Percentiles rank a stretch among this genome's conserved stretches.
Conservation (phyloP, 73 alveolate species). For the Blepharisma japonicum region DNA sequence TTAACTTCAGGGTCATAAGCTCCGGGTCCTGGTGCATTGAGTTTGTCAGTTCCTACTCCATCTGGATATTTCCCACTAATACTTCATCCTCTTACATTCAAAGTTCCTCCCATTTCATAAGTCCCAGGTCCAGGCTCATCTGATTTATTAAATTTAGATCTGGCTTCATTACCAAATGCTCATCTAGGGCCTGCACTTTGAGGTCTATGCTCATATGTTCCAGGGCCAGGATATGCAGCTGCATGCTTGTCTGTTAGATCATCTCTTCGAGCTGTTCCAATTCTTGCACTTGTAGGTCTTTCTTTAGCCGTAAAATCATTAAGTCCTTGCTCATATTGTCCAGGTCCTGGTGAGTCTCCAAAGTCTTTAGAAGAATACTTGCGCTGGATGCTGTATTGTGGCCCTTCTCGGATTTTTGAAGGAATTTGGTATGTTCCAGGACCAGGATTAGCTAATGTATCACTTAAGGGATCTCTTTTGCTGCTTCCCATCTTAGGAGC, state of each 20-base stretch:
- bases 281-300: not conserved
- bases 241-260: not conserved
- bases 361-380: not conserved
- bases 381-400: conserved; percentile 31
- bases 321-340: conserved; percentile 11
- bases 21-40: conserved; percentile 16
- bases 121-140: not conserved
- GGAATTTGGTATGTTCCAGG: conserved; percentile 49
- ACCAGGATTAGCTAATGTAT: conserved; percentile 31
- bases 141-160: not conserved
- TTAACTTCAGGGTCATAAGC: conserved; percentile 6
- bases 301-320: not conserved
- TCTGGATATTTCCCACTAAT: no score
- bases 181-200: not conserved
- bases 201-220: not conserved
- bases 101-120: not conserved
- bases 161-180: not conserved
- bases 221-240: not conserved
- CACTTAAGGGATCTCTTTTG: not conserved
- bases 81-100: no score
- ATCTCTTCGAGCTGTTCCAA: not conserved
- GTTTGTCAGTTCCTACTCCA: no score
- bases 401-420: conserved; percentile 46
- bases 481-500: not conserved
- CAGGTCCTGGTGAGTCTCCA: conserved; percentile 21